phyloP scores from a whole-genome alignment of 495 filamentous ascomycete species.

The Xanthoparmelia taractica region DNA sequence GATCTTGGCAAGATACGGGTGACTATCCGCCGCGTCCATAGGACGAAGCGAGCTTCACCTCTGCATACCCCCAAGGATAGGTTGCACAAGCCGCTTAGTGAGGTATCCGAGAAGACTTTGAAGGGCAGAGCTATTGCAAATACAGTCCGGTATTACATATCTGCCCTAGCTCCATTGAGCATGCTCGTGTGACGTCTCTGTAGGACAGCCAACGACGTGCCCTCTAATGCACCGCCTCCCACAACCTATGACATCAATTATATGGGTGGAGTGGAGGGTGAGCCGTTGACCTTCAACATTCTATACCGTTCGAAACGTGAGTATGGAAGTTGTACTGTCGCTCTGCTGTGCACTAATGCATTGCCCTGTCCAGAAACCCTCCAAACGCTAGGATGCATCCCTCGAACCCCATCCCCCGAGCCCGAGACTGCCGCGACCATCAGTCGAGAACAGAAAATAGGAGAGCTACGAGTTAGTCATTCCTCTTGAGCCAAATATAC shows the following conservation, averaged over 20 bases:
- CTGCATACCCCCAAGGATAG: neutral
- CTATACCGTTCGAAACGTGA: constrained; percentile 23
- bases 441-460: constrained; percentile 10
- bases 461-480: constrained; percentile 8
- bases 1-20: constrained; percentile 11
- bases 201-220: neutral
- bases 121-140: constrained; percentile 24
- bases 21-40: neutral
- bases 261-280: constrained; percentile 7
- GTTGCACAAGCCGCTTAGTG: neutral
- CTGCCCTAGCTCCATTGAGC: no score
- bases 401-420: constrained; percentile 22
- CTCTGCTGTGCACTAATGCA: neutral
- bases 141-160: constrained; percentile 12
- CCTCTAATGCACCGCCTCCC: neutral
- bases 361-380: constrained; percentile 13
- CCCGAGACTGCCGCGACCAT: neutral
- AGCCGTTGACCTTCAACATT: constrained; percentile 9
- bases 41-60: neutral
- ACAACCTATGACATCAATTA: neutral
- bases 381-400: constrained; percentile 27
- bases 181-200: neutral
- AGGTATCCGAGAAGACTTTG: constrained; percentile 20
- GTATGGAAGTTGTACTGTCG: neutral
- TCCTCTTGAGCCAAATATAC: no score